Base-by-base conservation (phyloP, 495 filamentous ascomycete genomes). In the Umbilicaria muhlenbergii region DNA sequence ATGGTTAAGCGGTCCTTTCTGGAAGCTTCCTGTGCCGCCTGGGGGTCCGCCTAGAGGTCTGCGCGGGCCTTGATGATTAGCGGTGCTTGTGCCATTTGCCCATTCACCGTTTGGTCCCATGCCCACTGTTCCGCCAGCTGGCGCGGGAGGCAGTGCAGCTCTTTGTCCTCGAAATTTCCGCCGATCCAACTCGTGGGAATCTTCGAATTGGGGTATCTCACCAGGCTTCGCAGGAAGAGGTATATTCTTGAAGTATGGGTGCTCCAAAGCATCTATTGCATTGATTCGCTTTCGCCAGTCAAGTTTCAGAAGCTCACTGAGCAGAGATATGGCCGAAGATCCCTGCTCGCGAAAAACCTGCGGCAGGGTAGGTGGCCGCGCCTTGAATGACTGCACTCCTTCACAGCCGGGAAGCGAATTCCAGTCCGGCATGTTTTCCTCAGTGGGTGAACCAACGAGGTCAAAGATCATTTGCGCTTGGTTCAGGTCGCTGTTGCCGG, bases 361-460 rank as follows among this genome's bases (percentile, higher is more conserved):
- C 10, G 69, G 56, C 16, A 99, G 62, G 42, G 80, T 82, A 3
- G 81, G 77, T 2, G 68, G 68, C 39, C 74, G 73, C 17, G 70
- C 64, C 17, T 71, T 71, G 35, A 81, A 84, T 19, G 69, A 69
- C 49, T 70, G 77, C 31, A 94, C 59, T 5, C 71, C 77, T 44
- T 94, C 85, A 42, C 78, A 87, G 8, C 86, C 86, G 7, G 86
- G 86, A 16, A 99, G 65, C 14, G 65, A 59, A 49, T 71, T 78
- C 78, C 85, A 96, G 5, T 87, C 86, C 18, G 91, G 91, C 91
- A 99, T 99, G 19, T 70, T 91, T 31, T 88, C 77, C 17, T 93
- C 85, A 11, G 73, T 94, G 8, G 91, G 91, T 18, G 85, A 81
- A 13, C 91, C 91, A 43, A 94, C 83, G n/a, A 99, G 74, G 43